Evolutionary conservation across 345 rosid genomes (phyloP).

Genomic region (Isatis tinctoria): DNA sequence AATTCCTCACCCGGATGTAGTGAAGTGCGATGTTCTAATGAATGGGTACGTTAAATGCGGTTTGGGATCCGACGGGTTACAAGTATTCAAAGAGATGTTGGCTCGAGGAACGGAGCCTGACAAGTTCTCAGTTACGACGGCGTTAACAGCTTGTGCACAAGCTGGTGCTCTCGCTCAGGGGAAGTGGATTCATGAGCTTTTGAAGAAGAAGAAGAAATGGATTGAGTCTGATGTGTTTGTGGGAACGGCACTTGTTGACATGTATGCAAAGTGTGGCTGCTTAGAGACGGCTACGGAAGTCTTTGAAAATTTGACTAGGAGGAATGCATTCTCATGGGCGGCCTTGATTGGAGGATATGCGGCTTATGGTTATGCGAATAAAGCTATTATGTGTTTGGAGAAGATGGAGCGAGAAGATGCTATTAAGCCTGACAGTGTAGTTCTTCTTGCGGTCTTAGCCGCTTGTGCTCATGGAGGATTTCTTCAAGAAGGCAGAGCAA

Average conservation of each 20-base stretch:
- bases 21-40: slow-evolving; percentile 55
- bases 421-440: slow-evolving; percentile 47
- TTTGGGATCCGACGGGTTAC: slow-evolving; percentile 37
- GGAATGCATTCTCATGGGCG: slow-evolving; percentile 55
- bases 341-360: slow-evolving; percentile 53
- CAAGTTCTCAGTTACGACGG: slow-evolving; percentile 45
- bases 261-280: slow-evolving; percentile 62
- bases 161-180: slow-evolving; percentile 49
- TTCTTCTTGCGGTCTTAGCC: slow-evolving; percentile 44
- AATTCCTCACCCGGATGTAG: slow-evolving; percentile 45
- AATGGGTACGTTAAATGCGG: slow-evolving; percentile 40
- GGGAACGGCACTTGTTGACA: slow-evolving; percentile 56
- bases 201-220: slow-evolving; percentile 36
- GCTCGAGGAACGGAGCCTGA: slow-evolving; percentile 43
- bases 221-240: slow-evolving; percentile 41
- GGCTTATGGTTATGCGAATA: slow-evolving; percentile 37
- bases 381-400: slow-evolving; percentile 43
- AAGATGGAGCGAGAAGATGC: slow-evolving; percentile 40
- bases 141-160: slow-evolving; percentile 53
- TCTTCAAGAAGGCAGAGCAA: slow-evolving; percentile 36
- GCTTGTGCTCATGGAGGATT: slow-evolving; percentile 62
- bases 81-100: slow-evolving; percentile 45
- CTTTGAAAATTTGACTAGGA: slow-evolving; percentile 40
- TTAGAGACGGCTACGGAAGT: slow-evolving; percentile 42
- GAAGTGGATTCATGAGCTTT: slow-evolving; percentile 52